These are phyloP conservation scores for Magnaporthales sp. DNA, from an alignment of 2,329 filamentous ascomycete genomes.

Conservation along the genomic window DNA sequence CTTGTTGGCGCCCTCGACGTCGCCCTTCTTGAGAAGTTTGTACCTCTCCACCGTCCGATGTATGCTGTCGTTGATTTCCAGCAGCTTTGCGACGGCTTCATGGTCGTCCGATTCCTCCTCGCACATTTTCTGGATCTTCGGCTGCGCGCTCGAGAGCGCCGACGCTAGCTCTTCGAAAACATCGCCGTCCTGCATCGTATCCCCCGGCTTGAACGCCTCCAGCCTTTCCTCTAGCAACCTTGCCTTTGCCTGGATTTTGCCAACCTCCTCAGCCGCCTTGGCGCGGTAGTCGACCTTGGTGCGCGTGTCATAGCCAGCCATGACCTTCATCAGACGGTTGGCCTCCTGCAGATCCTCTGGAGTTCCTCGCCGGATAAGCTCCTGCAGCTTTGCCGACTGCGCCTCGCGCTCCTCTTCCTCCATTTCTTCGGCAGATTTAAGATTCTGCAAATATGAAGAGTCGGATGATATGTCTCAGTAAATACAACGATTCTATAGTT, in stretches of 20 bases:
- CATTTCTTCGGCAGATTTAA: conserved; percentile 97
- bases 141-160: conserved; percentile 84
- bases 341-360: conserved; percentile 94
- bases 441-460: conserved; percentile 51
- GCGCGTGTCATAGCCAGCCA: conserved; percentile 93
- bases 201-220: conserved; percentile 72
- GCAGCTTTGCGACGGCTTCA: conserved; percentile 87
- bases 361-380: conserved; percentile 84
- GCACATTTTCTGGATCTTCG: conserved; percentile 99
- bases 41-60: conserved; percentile 93
- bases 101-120: conserved; percentile 97
- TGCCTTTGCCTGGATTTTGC: conserved; percentile 93
- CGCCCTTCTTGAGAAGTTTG: conserved; percentile 91
- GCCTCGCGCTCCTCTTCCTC: conserved; percentile 92
- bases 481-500: not conserved
- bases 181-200: conserved; percentile 61
- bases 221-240: conserved; percentile 86
- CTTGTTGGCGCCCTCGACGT: conserved; percentile 72
- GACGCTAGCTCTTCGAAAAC: conserved; percentile 79
- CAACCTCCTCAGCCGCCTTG: conserved; percentile 92
- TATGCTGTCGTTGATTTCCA: conserved; percentile 99
- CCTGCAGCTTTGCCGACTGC: conserved; percentile 96
- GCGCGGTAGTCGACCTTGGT: conserved; percentile 97
- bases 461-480: conserved; percentile 16
- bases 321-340: conserved; percentile 96